Conservation (phyloP, 805 yeast genomes). For the Cyberlindnera petersonii region DNA sequence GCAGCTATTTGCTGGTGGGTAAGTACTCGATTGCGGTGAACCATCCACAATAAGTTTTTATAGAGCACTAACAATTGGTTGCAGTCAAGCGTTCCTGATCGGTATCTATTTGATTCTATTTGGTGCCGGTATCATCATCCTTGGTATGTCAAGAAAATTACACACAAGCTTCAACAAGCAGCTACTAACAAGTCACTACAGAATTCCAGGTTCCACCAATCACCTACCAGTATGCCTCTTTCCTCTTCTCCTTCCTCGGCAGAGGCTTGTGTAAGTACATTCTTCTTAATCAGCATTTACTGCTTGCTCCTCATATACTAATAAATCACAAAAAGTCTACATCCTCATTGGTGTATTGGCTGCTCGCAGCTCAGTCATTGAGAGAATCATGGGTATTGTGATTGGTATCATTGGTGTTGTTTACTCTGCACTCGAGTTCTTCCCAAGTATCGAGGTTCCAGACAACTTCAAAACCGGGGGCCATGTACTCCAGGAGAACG, state of each 20-base stretch:
- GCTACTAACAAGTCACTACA: conserved; percentile 4
- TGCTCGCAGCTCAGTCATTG: conserved; percentile 49
- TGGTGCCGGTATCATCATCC: conserved; percentile 49
- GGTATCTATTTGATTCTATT: conserved; percentile 55
- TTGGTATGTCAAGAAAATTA: conserved; percentile 39
- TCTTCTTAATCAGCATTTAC: neutral
- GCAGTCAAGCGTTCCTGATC: conserved; percentile 41
- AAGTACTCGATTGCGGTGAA: conserved; percentile 22
- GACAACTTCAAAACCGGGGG: conserved; percentile 67
- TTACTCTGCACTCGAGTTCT: conserved; percentile 60
- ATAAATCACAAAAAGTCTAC: conserved; percentile 36
- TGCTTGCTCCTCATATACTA: neutral
- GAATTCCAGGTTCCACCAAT: conserved; percentile 49
- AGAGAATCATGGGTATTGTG: conserved; percentile 54
- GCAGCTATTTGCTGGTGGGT: conserved; percentile 36
- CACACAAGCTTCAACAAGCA: neutral
- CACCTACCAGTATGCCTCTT: conserved; percentile 60
- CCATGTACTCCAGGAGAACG: conserved; percentile 33
- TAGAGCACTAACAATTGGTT: neutral
- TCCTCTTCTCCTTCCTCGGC: conserved; percentile 62
- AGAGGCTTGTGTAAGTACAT: conserved; percentile 60
- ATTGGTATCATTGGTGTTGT: conserved; percentile 58
- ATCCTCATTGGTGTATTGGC: conserved; percentile 46
- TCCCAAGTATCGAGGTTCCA: conserved; percentile 76
- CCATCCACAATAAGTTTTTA: too few relatives aligned